phyloP scores from a whole-genome alignment of 495 filamentous ascomycete genomes.

The Eremomyces bilateralis region DNA sequence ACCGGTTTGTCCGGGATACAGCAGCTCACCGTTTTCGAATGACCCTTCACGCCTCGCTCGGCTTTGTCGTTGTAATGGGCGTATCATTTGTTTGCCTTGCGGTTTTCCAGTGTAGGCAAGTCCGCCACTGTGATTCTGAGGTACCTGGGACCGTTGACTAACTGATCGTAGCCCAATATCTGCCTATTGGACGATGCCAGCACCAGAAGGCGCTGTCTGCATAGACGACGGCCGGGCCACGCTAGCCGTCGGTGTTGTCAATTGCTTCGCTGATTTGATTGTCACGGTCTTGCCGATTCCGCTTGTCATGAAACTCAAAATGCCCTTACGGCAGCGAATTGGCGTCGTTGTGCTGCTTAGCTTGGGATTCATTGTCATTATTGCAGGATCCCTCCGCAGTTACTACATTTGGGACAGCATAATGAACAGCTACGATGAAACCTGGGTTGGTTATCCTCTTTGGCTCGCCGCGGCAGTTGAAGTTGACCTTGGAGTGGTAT shows the following conservation, averaged over 20 bases:
- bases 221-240: slow-evolving; percentile 28
- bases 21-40: slow-evolving; percentile 20
- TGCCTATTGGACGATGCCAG: slow-evolving; percentile 28
- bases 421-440: slow-evolving; percentile 27
- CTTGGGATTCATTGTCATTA: slow-evolving; percentile 33
- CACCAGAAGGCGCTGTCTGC: slow-evolving; percentile 22
- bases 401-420: slow-evolving; percentile 29
- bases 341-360: slow-evolving; percentile 36
- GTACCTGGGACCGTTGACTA: slow-evolving; percentile 1
- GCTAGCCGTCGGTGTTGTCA: slow-evolving; percentile 33
- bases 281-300: slow-evolving; percentile 36
- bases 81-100: slow-evolving; percentile 27
- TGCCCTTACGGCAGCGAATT: slow-evolving; percentile 31
- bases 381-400: slow-evolving; percentile 33
- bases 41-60: slow-evolving; percentile 24
- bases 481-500: slow-evolving; percentile 37
- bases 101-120: slow-evolving; percentile 36
- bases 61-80: slow-evolving; percentile 23
- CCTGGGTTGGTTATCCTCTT: slow-evolving; percentile 31
- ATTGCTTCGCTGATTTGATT: slow-evolving; percentile 36
- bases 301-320: slow-evolving; percentile 31
- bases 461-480: slow-evolving; percentile 33
- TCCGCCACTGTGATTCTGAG: no score
- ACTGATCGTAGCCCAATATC: slow-evolving; percentile 21
- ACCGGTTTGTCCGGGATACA: slow-evolving; percentile 25